phyloP scores from a whole-genome alignment of 2,329 filamentous ascomycete species.

The Helicocarpus griseus region DNA sequence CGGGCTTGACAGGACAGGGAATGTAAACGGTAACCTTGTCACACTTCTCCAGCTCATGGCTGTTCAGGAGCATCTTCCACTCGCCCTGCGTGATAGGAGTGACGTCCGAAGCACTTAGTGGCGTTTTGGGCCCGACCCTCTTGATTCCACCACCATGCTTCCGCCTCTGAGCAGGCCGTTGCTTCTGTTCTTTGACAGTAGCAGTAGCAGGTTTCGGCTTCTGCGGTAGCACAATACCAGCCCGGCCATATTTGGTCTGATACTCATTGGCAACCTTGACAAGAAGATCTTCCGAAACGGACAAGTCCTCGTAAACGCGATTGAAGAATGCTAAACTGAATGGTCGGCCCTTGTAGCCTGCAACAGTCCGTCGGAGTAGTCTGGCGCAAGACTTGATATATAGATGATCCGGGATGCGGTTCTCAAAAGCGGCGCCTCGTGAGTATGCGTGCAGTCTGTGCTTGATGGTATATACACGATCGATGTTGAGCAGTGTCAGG shows the following conservation, averaged over 20 bases:
- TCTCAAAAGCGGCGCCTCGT: slow-evolving; percentile 3
- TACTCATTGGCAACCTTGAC: slow-evolving; percentile 28
- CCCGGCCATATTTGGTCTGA: slow-evolving; percentile 23
- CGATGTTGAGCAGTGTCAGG: slow-evolving; percentile 34
- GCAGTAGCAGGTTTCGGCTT: slow-evolving; percentile 16
- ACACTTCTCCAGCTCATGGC: not conserved
- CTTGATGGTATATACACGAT: slow-evolving; percentile 38
- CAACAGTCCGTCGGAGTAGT: slow-evolving; percentile 31
- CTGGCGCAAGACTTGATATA: slow-evolving; percentile 31
- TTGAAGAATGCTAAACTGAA: slow-evolving; percentile 36
- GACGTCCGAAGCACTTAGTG: slow-evolving; percentile 33
- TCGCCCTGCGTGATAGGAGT: slow-evolving; percentile 34
- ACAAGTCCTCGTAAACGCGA: slow-evolving; percentile 33
- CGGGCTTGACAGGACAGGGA: slow-evolving; percentile 13
- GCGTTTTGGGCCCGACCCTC: slow-evolving; percentile 27
- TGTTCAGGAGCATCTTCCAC: slow-evolving; percentile 28
- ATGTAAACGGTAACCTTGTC: slow-evolving; percentile 12
- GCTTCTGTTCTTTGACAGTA: slow-evolving; percentile 8
- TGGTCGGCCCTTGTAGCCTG: slow-evolving; percentile 31
- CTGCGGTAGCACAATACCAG: slow-evolving; percentile 30
- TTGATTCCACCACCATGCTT: not conserved
- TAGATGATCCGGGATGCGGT: slow-evolving; percentile 21
- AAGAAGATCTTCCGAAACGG: slow-evolving; percentile 28
- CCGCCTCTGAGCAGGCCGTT: not conserved
- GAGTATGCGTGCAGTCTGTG: slow-evolving; percentile 32